Evolutionary conservation across 768 basidiomycete genomes (phyloP).

Genomic region (Lactarius indigo): DNA sequence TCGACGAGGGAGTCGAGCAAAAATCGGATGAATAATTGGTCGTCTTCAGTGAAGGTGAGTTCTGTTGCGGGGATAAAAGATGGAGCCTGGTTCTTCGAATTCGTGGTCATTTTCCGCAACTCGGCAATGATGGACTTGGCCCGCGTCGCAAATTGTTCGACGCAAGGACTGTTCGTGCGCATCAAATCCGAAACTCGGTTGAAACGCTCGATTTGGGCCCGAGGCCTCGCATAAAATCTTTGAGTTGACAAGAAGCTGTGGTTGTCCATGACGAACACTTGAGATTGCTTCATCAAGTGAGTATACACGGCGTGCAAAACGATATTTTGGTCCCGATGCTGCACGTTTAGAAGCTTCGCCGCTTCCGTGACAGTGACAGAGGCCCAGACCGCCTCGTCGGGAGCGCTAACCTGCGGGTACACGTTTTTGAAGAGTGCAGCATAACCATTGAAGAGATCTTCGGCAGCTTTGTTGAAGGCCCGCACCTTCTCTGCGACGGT

Average conservation of each 20-base stretch:
- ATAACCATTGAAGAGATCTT: constrained; percentile 37
- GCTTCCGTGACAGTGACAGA: constrained; percentile 53
- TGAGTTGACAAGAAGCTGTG: constrained; percentile 46
- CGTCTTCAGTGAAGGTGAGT: constrained; percentile 48
- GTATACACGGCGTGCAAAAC: constrained; percentile 56
- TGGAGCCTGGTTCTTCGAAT: constrained; percentile 26
- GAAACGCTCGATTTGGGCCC: constrained; percentile 50
- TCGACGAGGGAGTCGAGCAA: constrained; percentile 52
- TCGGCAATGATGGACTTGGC: constrained; percentile 42
- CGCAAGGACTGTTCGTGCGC: constrained; percentile 35
- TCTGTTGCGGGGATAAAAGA: constrained; percentile 31
- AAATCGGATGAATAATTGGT: constrained; percentile 56
- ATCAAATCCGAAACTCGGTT: constrained; percentile 48
- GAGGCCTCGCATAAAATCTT: constrained; percentile 61
- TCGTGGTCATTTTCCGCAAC: constrained; percentile 1
- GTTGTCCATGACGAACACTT: constrained; percentile 51
- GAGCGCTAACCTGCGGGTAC: constrained; percentile 46
- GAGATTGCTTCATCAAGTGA: constrained; percentile 52
- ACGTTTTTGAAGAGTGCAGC: constrained; percentile 30
- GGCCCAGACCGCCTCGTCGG: constrained; percentile 50
- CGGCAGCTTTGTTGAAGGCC: constrained; percentile 46
- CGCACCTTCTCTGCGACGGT: constrained; percentile 60
- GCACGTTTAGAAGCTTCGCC: constrained; percentile 34
- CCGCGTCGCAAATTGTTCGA: constrained; percentile 51
- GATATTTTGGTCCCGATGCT: constrained; percentile 32